A percentile compares a stretch with the other conserved stretches of the same genome.
Evolutionary conservation across 2,329 filamentous ascomycete species (phyloP).

Genomic region (Ophiostoma sp.): DNA sequence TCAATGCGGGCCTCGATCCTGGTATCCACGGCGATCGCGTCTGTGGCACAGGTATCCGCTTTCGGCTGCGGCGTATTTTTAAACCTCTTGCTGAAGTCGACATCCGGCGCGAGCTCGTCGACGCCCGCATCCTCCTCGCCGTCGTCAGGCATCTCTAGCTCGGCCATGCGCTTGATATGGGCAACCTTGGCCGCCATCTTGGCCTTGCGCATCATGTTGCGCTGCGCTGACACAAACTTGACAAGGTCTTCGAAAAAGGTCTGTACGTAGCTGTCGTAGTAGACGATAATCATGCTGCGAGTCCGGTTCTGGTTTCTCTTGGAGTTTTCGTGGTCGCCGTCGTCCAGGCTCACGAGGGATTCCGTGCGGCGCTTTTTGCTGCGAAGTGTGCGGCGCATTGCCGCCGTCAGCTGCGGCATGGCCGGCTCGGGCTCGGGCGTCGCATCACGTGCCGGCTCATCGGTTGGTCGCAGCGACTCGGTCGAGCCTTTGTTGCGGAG

Average conservation of each 20-base stretch:
- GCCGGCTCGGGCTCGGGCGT: slow-evolving; percentile 12
- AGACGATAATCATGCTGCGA: slow-evolving; percentile 75
- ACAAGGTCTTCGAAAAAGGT: slow-evolving; percentile 76
- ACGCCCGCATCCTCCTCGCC: slow-evolving; percentile 35
- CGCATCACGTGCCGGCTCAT: slow-evolving; percentile 23
- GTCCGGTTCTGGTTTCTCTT: slow-evolving; percentile 53
- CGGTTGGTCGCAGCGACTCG: slow-evolving; percentile 29
- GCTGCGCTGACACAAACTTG: slow-evolving; percentile 69
- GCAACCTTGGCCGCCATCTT: slow-evolving; percentile 76
- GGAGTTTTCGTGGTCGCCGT: slow-evolving; percentile 33
- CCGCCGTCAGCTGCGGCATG: neutral
- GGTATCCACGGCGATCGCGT: slow-evolving; percentile 4
- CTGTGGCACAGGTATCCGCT: neutral
- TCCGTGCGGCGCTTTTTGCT: slow-evolving; percentile 40
- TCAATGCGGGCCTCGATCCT: neutral
- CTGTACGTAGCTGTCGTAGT: slow-evolving; percentile 85
- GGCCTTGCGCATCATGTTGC: slow-evolving; percentile 80
- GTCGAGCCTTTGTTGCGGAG: slow-evolving; percentile 30
- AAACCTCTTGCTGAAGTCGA: slow-evolving; percentile 11
- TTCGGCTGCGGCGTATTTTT: neutral
- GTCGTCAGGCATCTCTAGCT: slow-evolving; percentile 52
- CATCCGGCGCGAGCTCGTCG: neutral
- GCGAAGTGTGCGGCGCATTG: neutral
- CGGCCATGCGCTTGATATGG: slow-evolving; percentile 55
- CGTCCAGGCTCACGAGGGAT: slow-evolving; percentile 48